Evolutionary conservation across 192 early-diverging fungal genomes (phyloP), one percentile per base, ranked within the genome.

Genomic region (Rhizophlyctis rosea): DNA sequence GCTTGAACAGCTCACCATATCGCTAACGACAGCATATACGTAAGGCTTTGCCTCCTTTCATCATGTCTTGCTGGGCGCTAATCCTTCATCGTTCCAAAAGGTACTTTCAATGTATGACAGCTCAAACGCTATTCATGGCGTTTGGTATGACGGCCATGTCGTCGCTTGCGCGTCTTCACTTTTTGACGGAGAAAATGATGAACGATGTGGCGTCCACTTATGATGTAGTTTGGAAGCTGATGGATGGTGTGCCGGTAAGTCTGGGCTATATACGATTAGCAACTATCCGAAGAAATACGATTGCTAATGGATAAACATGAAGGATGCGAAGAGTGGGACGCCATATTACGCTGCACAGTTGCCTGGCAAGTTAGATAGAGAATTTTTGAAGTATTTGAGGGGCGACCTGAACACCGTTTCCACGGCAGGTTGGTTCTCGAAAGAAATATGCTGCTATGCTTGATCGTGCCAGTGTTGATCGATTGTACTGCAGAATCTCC

Each of bases 71-170:
- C 9, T n/a, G n/a, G 9, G n/a, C 9, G 39, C n/a, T 47, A 9
- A n/a, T 47, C 39, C 39, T 13, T 47, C 39, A 47, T n/a, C 39
- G 9, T 47, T n/a, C 39, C 47, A 52, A 61, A 24, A 61, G 44
- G 31, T 27, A 36, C 21, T 61, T 61, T 30, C 59, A 47, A 13
- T 24, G 23, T 25, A 13, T 61, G 0, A 47, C 47, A 11, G 28
- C 34, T 1, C 64, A 65, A 48, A 65, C 48, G 21, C 58, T 49
- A 28, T 65, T 65, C 30, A 65, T 65, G 64, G 36, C 64, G 27
- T 3, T 65, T 3, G 27, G 24, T 11, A 16, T 57, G 25, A 27
- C 58, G 9, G 55, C 3, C 13, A 65, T 65, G 64, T 34, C 54
- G 18, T 24, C 64, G 4, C 50, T 23, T 28, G 53, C 64, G 18